phyloP scores from a whole-genome alignment of 495 filamentous ascomycete species.

The Aspergillus conjunctus region DNA sequence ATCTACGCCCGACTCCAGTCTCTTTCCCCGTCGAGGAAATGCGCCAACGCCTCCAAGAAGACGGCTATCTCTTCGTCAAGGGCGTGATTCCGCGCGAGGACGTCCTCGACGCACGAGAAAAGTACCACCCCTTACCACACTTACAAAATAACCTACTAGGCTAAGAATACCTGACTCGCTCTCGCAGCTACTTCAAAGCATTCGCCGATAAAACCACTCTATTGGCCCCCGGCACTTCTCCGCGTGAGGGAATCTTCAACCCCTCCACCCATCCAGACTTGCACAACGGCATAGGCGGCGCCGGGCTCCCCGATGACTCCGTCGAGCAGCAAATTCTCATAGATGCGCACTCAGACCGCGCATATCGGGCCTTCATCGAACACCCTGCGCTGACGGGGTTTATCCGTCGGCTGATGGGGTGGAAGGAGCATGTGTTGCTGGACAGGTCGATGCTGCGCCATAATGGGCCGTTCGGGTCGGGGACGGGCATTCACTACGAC shows the following conservation, averaged over 20 bases:
- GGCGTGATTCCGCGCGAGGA: slow-evolving; percentile 51
- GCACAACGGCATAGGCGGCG: slow-evolving; percentile 52
- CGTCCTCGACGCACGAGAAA: slow-evolving; percentile 50
- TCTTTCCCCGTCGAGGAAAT: slow-evolving; percentile 34
- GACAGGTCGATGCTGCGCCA: slow-evolving; percentile 52
- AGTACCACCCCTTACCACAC: slow-evolving; percentile 13
- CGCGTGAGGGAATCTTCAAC: slow-evolving; percentile 48
- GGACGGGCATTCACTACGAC: slow-evolving; percentile 60
- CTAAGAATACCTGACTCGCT: neutral
- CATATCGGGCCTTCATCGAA: slow-evolving; percentile 53
- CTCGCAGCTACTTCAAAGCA: slow-evolving; percentile 49
- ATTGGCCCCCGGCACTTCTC: slow-evolving; percentile 37
- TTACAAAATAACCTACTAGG: neutral
- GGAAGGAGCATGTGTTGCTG: slow-evolving; percentile 47
- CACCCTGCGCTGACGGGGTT: slow-evolving; percentile 50
- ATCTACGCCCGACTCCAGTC: slow-evolving; percentile 19
- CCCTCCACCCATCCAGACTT: slow-evolving; percentile 35
- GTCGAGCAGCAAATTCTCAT: slow-evolving; percentile 44
- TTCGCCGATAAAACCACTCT: slow-evolving; percentile 47
- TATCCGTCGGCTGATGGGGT: slow-evolving; percentile 49
- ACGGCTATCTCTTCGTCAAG: slow-evolving; percentile 58
- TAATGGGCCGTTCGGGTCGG: slow-evolving; percentile 52
- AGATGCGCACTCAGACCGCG: slow-evolving; percentile 46
- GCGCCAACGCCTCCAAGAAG: slow-evolving; percentile 43
- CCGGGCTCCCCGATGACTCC: slow-evolving; percentile 36